Base-by-base conservation (phyloP, 2,329 filamentous ascomycete genomes). In the Chaetomiaceae sp. region DNA sequence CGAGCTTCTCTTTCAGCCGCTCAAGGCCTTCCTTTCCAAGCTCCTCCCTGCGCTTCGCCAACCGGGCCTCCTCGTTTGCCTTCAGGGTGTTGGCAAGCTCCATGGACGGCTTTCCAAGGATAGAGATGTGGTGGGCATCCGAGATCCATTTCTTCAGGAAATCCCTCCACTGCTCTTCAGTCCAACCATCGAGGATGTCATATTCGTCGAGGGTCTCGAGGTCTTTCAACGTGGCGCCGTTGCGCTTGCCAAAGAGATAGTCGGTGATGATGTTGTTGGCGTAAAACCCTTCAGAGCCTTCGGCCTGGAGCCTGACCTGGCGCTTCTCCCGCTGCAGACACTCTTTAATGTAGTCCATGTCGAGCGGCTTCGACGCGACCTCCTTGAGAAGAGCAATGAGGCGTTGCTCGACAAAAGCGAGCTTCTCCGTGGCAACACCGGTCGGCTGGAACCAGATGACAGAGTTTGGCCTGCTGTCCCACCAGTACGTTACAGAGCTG, bases 311-410 rank as follows among this genome's bases (percentile, higher is more conserved):
- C 65, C 90, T 91, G 62, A 89, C 79, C 62, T 91, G 87, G 41
- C 91, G 82, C 56, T 83, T 82, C 66, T 93, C 88, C 50, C 91
- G 81, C 60, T 81, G 81, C 43, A 99, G 83, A 66, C 91, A 96
- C 59, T 96, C 91, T 41, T 81, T 80, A 72, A 99, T 79, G 65
- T 99, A 99, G 1, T 78, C 76, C 86, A 97, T 89, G 59, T 99
- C 89, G 3, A 99, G 72, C 2, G 88, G 84, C 56, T 89, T 89
- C 0, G 79, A 79, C 25, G 87, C 85, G 12, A 92, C 87, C 46
- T 95, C 87, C 55, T 84, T 82, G 23, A 99, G 77, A 9, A 99
- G 76, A 51, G 90, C 82, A 55, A 95, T 87, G 41, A 99, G 81
- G 31, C 92, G 82, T 65, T 89, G 81, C 68, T 97, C 89, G 0